Conservation (phyloP, 129 eudicot species). For the Ambrosia trifida region DNA sequence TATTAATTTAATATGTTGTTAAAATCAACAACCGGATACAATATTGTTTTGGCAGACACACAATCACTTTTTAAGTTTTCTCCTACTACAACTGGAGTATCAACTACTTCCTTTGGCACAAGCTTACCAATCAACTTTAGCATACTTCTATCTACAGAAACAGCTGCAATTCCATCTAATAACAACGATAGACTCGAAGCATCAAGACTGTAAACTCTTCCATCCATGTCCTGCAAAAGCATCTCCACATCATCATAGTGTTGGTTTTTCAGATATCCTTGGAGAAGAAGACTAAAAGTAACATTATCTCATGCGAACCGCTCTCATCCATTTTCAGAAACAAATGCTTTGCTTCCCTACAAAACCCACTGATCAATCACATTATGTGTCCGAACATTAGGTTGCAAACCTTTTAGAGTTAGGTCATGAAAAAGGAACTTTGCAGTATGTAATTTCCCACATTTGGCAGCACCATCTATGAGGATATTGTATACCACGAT, state of each 20-base stretch:
- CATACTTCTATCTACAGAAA: neutral
- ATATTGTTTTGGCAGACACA: no score
- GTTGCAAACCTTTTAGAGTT: neutral
- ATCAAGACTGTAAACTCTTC: constrained; percentile 11
- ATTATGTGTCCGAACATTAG: no score
- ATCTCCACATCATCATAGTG: no score
- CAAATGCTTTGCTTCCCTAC: no score
- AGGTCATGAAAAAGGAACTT: neutral
- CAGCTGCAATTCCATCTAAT: neutral
- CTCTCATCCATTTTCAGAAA: no score
- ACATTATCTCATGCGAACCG: no score
- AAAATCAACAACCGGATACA: no score
- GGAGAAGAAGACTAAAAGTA: no score
- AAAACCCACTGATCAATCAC: no score
- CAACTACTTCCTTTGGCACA: constrained; percentile 5
- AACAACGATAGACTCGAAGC: neutral
- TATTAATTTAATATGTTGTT: no score
- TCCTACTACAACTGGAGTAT: neutral
- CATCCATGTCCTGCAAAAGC: constrained; percentile 20
- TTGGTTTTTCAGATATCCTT: no score
- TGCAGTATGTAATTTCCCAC: neutral
- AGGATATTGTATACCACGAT: neutral
- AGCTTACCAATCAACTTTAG: neutral
- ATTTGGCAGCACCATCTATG: neutral
- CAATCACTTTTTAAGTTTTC: neutral